Evolutionary conservation across 345 rosid genomes (phyloP).

Genomic region (Kandelia obovata): DNA sequence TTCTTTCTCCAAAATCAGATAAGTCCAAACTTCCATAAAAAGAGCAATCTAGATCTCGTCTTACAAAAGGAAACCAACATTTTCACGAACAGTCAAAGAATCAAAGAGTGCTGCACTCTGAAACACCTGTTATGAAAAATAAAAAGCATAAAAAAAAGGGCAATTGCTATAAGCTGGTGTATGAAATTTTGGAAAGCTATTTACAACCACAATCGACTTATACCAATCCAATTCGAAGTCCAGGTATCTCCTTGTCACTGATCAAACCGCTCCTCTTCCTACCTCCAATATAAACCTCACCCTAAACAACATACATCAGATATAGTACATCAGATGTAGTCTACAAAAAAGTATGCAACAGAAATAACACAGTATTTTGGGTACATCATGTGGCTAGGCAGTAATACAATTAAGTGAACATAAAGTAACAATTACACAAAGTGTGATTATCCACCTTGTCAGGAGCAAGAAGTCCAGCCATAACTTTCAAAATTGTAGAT

Average conservation of each 20-base stretch:
- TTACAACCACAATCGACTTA: constrained; percentile 3
- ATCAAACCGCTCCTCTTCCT: constrained; percentile 76
- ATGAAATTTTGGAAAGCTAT: neutral
- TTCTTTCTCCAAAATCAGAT: neutral
- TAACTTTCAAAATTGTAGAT: constrained; percentile 86
- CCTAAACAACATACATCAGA: constrained; percentile 45
- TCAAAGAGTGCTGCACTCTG: constrained; percentile 98
- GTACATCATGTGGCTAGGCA: neutral
- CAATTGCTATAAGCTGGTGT: neutral
- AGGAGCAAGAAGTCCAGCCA: constrained; percentile 98
- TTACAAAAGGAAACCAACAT: constrained; percentile 97
- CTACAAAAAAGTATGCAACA: neutral
- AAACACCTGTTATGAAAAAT: constrained; percentile 53
- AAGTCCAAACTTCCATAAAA: neutral
- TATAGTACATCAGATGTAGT: neutral
- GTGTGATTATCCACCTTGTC: constrained; percentile 57
- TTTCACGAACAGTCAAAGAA: constrained; percentile 91
- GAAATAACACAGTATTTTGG: neutral
- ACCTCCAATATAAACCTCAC: constrained; percentile 83
- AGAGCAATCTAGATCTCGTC: constrained; percentile 29
- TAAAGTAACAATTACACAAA: neutral
- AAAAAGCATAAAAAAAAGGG: neutral
- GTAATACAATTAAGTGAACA: neutral
- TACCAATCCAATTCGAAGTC: constrained; percentile 95
- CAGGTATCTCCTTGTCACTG: constrained; percentile 70